Evolutionary conservation across 495 filamentous ascomycete species (phyloP).

Genomic region (Neurospora sp.): DNA sequence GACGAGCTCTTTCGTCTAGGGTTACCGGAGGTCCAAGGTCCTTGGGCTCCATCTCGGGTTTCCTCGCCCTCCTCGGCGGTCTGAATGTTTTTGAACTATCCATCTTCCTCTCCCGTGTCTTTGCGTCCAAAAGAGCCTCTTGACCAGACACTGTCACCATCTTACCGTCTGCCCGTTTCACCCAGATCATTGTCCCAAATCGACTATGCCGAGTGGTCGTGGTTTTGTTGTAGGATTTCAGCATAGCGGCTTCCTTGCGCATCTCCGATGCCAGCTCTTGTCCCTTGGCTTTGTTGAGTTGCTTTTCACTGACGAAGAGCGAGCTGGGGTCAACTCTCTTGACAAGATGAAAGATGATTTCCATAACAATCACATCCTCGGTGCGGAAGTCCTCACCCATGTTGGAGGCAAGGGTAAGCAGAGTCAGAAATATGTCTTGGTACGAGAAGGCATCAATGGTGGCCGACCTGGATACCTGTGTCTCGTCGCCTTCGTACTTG

Average conservation of each 20-base stretch:
- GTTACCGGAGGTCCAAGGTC: slow-evolving; percentile 68
- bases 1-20: slow-evolving; percentile 56
- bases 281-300: slow-evolving; percentile 52
- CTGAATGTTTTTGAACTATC: slow-evolving; percentile 87
- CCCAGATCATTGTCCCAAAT: slow-evolving; percentile 96
- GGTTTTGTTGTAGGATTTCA: slow-evolving; percentile 63
- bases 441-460: slow-evolving; percentile 79
- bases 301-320: slow-evolving; percentile 72
- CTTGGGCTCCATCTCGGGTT: slow-evolving; percentile 52
- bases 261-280: slow-evolving; percentile 68
- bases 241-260: slow-evolving; percentile 70
- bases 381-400: slow-evolving; percentile 86
- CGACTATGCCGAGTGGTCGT: slow-evolving; percentile 84
- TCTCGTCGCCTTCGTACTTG: slow-evolving; percentile 59
- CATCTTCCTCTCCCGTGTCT: slow-evolving; percentile 71
- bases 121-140: slow-evolving; percentile 63
- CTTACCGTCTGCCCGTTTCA: slow-evolving; percentile 75
- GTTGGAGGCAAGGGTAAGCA: slow-evolving; percentile 79
- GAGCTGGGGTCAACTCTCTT: slow-evolving; percentile 82
- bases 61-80: slow-evolving; percentile 56
- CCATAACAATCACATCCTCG: slow-evolving; percentile 78
- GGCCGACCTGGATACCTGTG: slow-evolving; percentile 78
- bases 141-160: slow-evolving; percentile 84
- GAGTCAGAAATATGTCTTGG: slow-evolving; percentile 79
- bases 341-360: slow-evolving; percentile 82